Conservation (phyloP, 163 green algal species). For the Scenedesmus sp. region DNA sequence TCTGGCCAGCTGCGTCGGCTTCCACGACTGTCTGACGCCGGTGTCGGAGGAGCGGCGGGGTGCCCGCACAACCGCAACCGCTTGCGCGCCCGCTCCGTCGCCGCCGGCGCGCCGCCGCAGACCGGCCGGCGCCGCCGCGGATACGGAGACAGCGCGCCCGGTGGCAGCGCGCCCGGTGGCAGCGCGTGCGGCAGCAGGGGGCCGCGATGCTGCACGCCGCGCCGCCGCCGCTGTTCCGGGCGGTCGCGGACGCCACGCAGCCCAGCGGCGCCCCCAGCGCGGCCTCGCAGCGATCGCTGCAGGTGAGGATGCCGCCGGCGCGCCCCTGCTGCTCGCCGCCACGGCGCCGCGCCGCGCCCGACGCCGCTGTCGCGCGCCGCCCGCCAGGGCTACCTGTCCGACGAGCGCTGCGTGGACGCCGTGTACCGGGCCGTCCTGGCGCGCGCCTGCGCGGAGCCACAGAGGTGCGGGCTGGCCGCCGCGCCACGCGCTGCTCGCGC, state of each 20-base stretch:
- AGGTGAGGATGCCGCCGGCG: conserved; percentile 3
- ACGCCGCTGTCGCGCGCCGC: background rate
- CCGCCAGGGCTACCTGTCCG: conserved; percentile 38
- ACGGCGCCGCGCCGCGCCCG: background rate
- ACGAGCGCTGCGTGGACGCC: conserved; percentile 35
- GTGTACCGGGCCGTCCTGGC: conserved; percentile 37
- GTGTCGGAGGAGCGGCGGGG: too few relatives aligned
- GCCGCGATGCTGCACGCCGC: background rate
- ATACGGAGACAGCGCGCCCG: too few relatives aligned
- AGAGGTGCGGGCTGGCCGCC: too few relatives aligned
- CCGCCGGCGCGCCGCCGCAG: too few relatives aligned
- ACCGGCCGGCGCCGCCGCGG: too few relatives aligned
- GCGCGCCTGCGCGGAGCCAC: conserved; percentile 27
- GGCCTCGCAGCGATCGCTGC: conserved; percentile 20
- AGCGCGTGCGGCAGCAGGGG: too few relatives aligned
- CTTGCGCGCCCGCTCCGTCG: too few relatives aligned
- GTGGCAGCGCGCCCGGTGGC: too few relatives aligned
- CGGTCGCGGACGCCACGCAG: conserved; percentile 44
- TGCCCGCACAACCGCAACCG: too few relatives aligned
- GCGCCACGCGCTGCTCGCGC: background rate
- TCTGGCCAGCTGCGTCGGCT: too few relatives aligned
- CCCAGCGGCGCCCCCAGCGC: conserved; percentile 20
- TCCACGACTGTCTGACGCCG: too few relatives aligned
- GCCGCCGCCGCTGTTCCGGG: conserved; percentile 32
- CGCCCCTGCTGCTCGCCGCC: too few relatives aligned